phyloP scores from a whole-genome alignment of 73 alveolate genomes.

The Uronychia setigera region DNA sequence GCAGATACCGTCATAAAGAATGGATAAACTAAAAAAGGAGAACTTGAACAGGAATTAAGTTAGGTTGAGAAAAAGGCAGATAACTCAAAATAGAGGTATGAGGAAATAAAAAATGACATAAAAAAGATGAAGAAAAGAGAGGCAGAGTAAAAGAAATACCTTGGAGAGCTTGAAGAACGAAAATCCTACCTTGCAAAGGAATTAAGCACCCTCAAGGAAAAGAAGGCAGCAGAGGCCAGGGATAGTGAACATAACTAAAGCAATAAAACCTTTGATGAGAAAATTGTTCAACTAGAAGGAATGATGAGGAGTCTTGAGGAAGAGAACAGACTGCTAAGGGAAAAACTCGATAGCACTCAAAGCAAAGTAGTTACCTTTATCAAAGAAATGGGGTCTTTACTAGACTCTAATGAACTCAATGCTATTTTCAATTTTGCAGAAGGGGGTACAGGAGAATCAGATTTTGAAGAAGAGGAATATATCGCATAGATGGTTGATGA shows the following conservation, averaged over 20 bases:
- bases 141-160: slow-evolving; percentile 8
- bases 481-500: slow-evolving; percentile 31
- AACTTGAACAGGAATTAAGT: slow-evolving; percentile 9
- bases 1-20: not conserved
- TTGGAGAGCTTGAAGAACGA: slow-evolving; percentile 28
- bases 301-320: slow-evolving; percentile 7
- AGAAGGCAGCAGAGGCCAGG: slow-evolving; percentile 6
- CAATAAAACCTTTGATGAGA: slow-evolving; percentile 16
- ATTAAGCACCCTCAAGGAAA: slow-evolving; percentile 6
- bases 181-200: slow-evolving; percentile 32
- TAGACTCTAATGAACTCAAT: slow-evolving; percentile 32
- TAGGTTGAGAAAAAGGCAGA: slow-evolving; percentile 11
- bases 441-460: slow-evolving; percentile 27
- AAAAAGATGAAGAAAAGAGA: slow-evolving; percentile 15
- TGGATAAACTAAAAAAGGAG: not conserved
- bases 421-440: slow-evolving; percentile 5
- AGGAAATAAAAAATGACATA: slow-evolving; percentile 24
- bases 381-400: slow-evolving; percentile 36
- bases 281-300: not conserved
- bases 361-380: slow-evolving; percentile 27
- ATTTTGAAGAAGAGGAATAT: slow-evolving; percentile 39
- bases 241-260: too few relatives aligned
- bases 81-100: not conserved
- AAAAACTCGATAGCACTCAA: slow-evolving; percentile 26
- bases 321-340: slow-evolving; percentile 33